A percentile compares a stretch with the other conserved stretches of the same genome.
Conservation (phyloP, 352 stramenopile species). For the Pythium diclinum region DNA sequence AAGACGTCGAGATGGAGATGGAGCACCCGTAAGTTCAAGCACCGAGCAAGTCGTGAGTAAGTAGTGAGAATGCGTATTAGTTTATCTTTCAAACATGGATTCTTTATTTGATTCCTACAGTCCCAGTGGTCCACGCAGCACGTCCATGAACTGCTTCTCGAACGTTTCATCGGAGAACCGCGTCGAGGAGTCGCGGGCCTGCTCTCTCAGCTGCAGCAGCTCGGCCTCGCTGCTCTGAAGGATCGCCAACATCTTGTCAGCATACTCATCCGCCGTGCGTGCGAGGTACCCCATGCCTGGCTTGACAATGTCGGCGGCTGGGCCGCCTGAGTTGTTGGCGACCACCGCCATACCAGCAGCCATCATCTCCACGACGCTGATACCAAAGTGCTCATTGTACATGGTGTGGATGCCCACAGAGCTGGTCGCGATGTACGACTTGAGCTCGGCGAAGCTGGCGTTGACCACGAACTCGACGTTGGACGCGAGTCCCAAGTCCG, state of each 20-base stretch:
- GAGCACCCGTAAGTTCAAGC: slow-evolving; percentile 12
- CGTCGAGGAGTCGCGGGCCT: slow-evolving; percentile 43
- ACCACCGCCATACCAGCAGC: slow-evolving; percentile 94
- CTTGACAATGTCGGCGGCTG: slow-evolving; percentile 92
- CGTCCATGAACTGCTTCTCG: slow-evolving; percentile 53
- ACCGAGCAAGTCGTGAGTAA: background rate
- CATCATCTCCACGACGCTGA: slow-evolving; percentile 99
- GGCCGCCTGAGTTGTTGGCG: slow-evolving; percentile 97
- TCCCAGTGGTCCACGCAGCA: slow-evolving; percentile 13
- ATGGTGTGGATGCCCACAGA: slow-evolving; percentile 98
- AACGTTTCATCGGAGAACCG: slow-evolving; percentile 80
- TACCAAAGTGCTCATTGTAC: slow-evolving; percentile 99
- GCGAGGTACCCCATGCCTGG: slow-evolving; percentile 80
- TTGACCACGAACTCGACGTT: slow-evolving; percentile 95
- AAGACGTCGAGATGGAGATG: slow-evolving; percentile 12
- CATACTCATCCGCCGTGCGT: slow-evolving; percentile 87
- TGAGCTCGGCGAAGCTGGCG: slow-evolving; percentile 91
- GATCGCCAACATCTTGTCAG: slow-evolving; percentile 65
- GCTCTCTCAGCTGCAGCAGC: slow-evolving; percentile 37
- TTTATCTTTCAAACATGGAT: background rate
- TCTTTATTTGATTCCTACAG: background rate
- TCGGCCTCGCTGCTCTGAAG: slow-evolving; percentile 38
- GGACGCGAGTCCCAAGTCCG: slow-evolving; percentile 68
- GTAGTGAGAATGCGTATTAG: background rate
- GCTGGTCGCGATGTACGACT: slow-evolving; percentile 78